phyloP scores from a whole-genome alignment of 441 rosid genomes.

The Flueggea neowawraea region DNA sequence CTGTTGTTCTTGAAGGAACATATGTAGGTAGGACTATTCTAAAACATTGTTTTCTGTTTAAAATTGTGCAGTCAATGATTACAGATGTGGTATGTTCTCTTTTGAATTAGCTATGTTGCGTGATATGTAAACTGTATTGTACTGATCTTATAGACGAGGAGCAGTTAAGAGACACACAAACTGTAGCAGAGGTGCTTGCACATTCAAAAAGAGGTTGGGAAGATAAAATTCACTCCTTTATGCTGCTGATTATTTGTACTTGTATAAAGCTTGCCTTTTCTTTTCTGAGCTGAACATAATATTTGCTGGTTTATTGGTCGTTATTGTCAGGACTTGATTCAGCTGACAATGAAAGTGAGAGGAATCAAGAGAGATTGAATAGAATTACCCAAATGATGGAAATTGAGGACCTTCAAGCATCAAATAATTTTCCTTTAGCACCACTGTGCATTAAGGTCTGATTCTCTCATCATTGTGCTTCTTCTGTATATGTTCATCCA shows the following conservation, averaged over 20 bases:
- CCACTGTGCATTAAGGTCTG: slow-evolving; percentile 86
- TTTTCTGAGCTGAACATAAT: slow-evolving; percentile 15
- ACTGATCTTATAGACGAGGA: slow-evolving; percentile 51
- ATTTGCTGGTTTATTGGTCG: too few species aligned
- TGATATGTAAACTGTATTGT: background rate
- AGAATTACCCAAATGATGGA: slow-evolving; percentile 57
- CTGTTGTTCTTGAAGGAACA: slow-evolving; percentile 94
- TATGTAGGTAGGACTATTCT: slow-evolving; percentile 44
- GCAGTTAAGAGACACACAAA: slow-evolving; percentile 60
- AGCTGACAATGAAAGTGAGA: slow-evolving; percentile 45
- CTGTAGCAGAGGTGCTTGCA: slow-evolving; percentile 85
- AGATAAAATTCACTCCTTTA: too few species aligned
- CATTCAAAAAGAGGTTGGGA: slow-evolving; percentile 60
- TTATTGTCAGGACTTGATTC: slow-evolving; percentile 6
- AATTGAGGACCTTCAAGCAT: slow-evolving; percentile 87
- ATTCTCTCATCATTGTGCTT: slow-evolving; percentile 1
- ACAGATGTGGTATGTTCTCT: background rate
- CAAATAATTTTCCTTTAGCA: slow-evolving; percentile 65
- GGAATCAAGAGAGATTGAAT: slow-evolving; percentile 42
- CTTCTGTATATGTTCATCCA: too few species aligned
- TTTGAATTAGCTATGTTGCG: background rate
- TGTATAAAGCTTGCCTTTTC: slow-evolving; percentile 12
- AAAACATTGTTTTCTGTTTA: slow-evolving; percentile 5
- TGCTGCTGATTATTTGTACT: too few species aligned
- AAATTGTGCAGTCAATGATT: slow-evolving; percentile 4